A percentile compares a stretch with the other conserved stretches of the same genome.
phyloP scores from a whole-genome alignment of 2,329 filamentous ascomycete species.

The Neospermospora avenae region DNA sequence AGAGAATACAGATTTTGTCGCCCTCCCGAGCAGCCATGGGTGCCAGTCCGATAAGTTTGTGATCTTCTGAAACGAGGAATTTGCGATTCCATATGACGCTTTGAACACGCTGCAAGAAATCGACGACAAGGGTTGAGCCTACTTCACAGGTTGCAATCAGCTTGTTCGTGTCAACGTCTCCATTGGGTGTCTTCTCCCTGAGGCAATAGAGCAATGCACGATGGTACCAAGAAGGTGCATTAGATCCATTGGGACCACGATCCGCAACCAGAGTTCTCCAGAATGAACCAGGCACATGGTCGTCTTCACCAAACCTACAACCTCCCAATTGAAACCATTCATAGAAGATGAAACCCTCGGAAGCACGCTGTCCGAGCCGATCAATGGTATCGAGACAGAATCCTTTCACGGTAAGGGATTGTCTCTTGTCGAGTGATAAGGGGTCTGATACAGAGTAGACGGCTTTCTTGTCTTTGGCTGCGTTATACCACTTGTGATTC shows the following conservation, averaged over 20 bases:
- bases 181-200: neutral
- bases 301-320: neutral
- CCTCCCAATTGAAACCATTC: conserved; percentile 15
- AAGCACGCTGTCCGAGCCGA: conserved; percentile 8
- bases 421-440: neutral
- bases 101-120: conserved; percentile 17
- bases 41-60: conserved; percentile 1
- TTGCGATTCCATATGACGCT: conserved; percentile 23
- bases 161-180: conserved; percentile 14
- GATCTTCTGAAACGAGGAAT: neutral
- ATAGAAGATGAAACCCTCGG: conserved; percentile 15
- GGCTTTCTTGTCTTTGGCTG: conserved; percentile 2
- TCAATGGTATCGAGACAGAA: conserved; percentile 11
- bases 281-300: conserved; percentile 11
- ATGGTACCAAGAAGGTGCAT: conserved; percentile 12
- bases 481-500: conserved; percentile 10
- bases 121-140: conserved; percentile 4
- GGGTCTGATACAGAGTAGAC: neutral
- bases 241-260: conserved; percentile 7
- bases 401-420: conserved; percentile 3
- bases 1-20: conserved; percentile 15
- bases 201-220: conserved; percentile 13
- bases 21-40: conserved; percentile 4
- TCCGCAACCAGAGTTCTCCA: conserved; percentile 21
- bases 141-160: conserved; percentile 6